Percentiles rank a stretch among this genome's conserved stretches.
Conservation (phyloP, 805 yeast genomes). For the Candida loeiensis region DNA sequence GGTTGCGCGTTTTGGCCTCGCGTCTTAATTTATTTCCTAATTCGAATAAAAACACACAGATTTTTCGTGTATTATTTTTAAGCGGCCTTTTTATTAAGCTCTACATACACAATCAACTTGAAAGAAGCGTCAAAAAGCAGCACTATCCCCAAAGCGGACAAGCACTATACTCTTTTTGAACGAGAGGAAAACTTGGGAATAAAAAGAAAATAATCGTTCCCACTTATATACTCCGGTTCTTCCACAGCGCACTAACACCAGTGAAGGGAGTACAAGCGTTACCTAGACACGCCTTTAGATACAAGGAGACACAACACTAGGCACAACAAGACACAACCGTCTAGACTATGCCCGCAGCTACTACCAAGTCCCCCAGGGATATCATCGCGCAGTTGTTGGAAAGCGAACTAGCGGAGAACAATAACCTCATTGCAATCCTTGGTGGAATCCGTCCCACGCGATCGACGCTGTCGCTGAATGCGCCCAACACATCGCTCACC, state of each 20-base stretch:
- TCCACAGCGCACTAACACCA: too few relatives aligned
- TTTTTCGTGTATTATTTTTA: slow-evolving; percentile 4
- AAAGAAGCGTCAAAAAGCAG: not conserved
- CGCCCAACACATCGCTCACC: slow-evolving; percentile 18
- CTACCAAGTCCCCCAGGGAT: slow-evolving; percentile 6
- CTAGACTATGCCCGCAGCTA: too few relatives aligned
- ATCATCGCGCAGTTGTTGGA: slow-evolving; percentile 14
- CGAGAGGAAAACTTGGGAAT: not conserved
- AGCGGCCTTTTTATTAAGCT: not conserved
- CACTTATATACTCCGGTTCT: slow-evolving; percentile 1
- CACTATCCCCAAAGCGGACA: not conserved
- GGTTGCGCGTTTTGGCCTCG: too few relatives aligned
- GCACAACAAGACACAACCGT: too few relatives aligned
- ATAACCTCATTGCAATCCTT: slow-evolving; percentile 33
- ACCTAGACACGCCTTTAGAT: too few relatives aligned
- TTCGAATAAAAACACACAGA: not conserved
- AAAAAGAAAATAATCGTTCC: not conserved
- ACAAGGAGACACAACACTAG: too few relatives aligned
- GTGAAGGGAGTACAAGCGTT: too few relatives aligned
- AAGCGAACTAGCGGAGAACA: slow-evolving; percentile 30
- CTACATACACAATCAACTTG: not conserved
- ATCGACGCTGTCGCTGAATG: slow-evolving; percentile 14
- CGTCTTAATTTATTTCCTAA: slow-evolving; percentile 1
- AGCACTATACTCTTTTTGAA: slow-evolving; percentile 1
- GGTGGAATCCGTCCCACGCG: slow-evolving; percentile 31